These are phyloP conservation scores for Rhytidiadelphus loreus DNA, from an alignment of 225 moss, liverwort and hornwort genomes.

Conservation along the genomic window DNA sequence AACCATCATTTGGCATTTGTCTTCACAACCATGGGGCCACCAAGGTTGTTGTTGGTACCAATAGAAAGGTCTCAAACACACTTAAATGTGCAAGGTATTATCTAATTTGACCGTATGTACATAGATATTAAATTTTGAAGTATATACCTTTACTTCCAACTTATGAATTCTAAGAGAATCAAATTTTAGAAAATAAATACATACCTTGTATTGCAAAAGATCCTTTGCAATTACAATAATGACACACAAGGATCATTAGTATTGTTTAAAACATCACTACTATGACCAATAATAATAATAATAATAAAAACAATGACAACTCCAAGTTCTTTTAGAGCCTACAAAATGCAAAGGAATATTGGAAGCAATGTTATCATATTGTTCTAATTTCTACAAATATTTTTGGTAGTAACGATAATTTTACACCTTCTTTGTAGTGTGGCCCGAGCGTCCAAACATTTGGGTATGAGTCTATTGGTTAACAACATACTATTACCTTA, in stretches of 20 bases:
- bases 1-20: background rate
- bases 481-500: no score
- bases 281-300: background rate
- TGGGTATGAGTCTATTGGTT: no score
- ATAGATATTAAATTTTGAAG: background rate
- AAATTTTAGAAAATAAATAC: background rate
- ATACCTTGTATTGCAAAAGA: background rate
- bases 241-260: background rate
- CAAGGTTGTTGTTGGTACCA: background rate
- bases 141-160: background rate
- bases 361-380: no score
- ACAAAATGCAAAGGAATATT: background rate
- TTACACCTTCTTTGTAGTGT: background rate
- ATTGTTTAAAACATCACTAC: background rate
- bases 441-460: no score
- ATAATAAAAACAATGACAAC: rapidly evolving
- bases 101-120: background rate
- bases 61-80: background rate
- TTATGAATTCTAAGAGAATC: background rate
- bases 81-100: background rate
- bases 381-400: background rate
- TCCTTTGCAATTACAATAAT: background rate
- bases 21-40: background rate
- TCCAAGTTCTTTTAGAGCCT: background rate
- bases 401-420: background rate